Percentiles rank a stretch among this genome's conserved stretches.
Conservation (phyloP, 108 stramenopile genomes). For the Aurantiochytrium sp. region DNA sequence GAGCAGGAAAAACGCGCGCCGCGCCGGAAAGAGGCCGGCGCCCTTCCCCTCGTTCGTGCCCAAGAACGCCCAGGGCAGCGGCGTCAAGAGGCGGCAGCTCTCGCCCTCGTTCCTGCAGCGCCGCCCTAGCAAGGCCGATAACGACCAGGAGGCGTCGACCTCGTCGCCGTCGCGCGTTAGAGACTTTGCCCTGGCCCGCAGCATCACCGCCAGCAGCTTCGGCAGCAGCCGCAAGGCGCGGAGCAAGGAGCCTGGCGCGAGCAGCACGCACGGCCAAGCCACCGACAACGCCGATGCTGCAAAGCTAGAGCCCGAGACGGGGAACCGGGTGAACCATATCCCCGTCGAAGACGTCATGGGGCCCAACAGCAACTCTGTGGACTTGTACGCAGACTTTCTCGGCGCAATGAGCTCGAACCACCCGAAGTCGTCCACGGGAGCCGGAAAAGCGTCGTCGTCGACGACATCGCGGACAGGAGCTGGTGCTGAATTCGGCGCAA, state of each 20-base stretch:
- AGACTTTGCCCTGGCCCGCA: too few relatives aligned
- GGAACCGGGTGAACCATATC: neutral
- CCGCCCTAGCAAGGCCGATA: neutral
- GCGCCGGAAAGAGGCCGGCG: neutral
- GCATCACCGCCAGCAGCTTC: too few relatives aligned
- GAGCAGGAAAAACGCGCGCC: too few relatives aligned
- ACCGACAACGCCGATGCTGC: too few relatives aligned
- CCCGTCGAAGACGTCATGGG: neutral
- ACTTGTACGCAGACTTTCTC: constrained; percentile 4
- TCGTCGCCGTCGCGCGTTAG: too few relatives aligned
- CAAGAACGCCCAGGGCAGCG: neutral
- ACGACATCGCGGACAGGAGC: neutral
- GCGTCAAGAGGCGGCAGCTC: neutral
- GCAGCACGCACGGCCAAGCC: too few relatives aligned
- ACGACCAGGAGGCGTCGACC: neutral
- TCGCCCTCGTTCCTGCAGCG: neutral
- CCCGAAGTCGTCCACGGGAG: neutral
- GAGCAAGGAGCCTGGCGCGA: too few relatives aligned
- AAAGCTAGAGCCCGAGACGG: too few relatives aligned
- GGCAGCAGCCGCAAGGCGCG: too few relatives aligned
- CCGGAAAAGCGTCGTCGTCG: neutral
- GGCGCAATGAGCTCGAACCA: neutral
- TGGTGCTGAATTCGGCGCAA: too few relatives aligned
- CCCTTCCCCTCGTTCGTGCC: neutral
- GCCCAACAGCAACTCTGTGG: neutral